A percentile compares a stretch with the other conserved stretches of the same genome.
phyloP scores from a whole-genome alignment of 164 flowering plant species.

The Amborella trichopoda region DNA sequence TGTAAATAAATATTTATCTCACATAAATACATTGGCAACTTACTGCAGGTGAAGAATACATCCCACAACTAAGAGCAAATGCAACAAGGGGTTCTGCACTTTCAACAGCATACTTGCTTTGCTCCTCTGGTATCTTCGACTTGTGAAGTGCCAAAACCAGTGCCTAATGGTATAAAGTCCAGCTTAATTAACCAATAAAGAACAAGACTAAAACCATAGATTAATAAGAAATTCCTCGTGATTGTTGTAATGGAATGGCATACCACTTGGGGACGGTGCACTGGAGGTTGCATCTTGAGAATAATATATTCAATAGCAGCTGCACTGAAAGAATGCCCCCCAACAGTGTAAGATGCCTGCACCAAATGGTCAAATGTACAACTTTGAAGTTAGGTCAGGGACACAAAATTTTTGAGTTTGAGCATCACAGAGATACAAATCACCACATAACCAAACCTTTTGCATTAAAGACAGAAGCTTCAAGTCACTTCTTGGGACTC shows the following conservation, averaged over 20 bases:
- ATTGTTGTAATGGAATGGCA: too few relatives aligned
- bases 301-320: slow-evolving; percentile 28
- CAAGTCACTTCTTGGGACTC: slow-evolving; percentile 66
- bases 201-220: too few relatives aligned
- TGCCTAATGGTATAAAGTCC: slow-evolving; percentile 19
- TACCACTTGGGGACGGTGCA: slow-evolving; percentile 40
- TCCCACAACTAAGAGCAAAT: slow-evolving; percentile 37
- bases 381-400: not conserved
- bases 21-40: too few relatives aligned
- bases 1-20: too few relatives aligned
- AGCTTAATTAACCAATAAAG: too few relatives aligned
- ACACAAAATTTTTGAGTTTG: too few relatives aligned
- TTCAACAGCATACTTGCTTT: slow-evolving; percentile 19
- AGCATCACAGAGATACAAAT: too few relatives aligned
- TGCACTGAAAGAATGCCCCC: slow-evolving; percentile 32
- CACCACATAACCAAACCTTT: slow-evolving; percentile 21
- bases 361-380: too few relatives aligned
- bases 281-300: slow-evolving; percentile 35
- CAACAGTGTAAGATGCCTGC: slow-evolving; percentile 36
- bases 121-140: slow-evolving; percentile 29
- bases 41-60: slow-evolving; percentile 44
- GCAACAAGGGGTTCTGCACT: slow-evolving; percentile 25
- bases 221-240: too few relatives aligned
- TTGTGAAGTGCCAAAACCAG: slow-evolving; percentile 32
- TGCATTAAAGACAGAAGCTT: slow-evolving; percentile 62